Conservation (phyloP, 2,329 filamentous ascomycete genomes). For the Cordyceps javanica region DNA sequence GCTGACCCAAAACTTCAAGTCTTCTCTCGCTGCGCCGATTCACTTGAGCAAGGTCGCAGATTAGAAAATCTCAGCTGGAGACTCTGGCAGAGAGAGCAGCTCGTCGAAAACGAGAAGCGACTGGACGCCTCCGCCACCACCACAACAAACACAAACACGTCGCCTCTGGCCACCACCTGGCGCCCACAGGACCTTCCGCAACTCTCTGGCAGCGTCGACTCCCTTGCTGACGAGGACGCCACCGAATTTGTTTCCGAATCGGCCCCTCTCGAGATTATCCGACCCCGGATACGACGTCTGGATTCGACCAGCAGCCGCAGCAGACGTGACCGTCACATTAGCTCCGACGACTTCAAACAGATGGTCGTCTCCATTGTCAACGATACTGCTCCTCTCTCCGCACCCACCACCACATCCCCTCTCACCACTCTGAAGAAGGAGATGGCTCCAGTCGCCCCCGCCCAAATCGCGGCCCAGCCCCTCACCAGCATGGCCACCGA, state of each 20-base stretch:
- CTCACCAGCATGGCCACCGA: constrained; percentile 38
- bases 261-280: constrained; percentile 53
- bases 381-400: constrained; percentile 60
- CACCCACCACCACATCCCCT: constrained; percentile 24
- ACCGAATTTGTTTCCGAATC: constrained; percentile 51
- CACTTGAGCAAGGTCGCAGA: constrained; percentile 84
- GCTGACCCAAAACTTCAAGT: constrained; percentile 49
- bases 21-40: constrained; percentile 90
- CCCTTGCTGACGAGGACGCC: constrained; percentile 61
- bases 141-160: constrained; percentile 35
- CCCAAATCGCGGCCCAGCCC: constrained; percentile 28
- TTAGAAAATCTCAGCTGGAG: constrained; percentile 96
- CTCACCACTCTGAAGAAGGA: constrained; percentile 42
- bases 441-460: constrained; percentile 22
- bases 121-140: constrained; percentile 37
- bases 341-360: constrained; percentile 86
- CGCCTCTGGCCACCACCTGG: constrained; percentile 39
- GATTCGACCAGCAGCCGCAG: constrained; percentile 69
- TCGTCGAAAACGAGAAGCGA: constrained; percentile 70
- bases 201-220: constrained; percentile 73
- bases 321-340: constrained; percentile 81
- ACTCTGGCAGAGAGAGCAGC: constrained; percentile 78
- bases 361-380: constrained; percentile 92
- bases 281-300: constrained; percentile 63
- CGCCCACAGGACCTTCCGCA: constrained; percentile 56